Conservation (phyloP, 306 rosid genomes). For the Ormosia semicastrata region DNA sequence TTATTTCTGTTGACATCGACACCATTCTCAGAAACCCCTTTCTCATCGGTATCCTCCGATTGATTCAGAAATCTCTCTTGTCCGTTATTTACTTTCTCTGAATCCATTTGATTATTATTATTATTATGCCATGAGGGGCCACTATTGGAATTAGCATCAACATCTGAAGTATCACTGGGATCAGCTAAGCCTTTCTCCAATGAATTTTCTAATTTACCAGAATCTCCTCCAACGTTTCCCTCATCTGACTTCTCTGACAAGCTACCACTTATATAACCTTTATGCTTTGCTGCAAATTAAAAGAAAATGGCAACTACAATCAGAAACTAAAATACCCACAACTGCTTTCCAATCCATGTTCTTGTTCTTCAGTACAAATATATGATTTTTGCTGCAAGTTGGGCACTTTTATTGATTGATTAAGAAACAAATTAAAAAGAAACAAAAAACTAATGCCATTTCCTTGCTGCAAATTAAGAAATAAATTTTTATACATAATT, state of each 20-base stretch:
- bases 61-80: slow-evolving; percentile 28
- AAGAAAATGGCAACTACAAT: slow-evolving; percentile 15
- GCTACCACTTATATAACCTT: slow-evolving; percentile 60
- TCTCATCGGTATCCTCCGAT: slow-evolving; percentile 31
- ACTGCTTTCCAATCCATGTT: neutral
- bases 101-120: slow-evolving; percentile 24
- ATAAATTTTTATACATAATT: neutral
- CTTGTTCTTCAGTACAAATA: neutral
- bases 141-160: slow-evolving; percentile 42
- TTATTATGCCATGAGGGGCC: slow-evolving; percentile 38
- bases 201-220: slow-evolving; percentile 47
- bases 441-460: neutral
- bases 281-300: slow-evolving; percentile 65
- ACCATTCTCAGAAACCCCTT: slow-evolving; percentile 38
- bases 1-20: slow-evolving; percentile 21
- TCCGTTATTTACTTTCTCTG: slow-evolving; percentile 35
- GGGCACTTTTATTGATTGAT: neutral
- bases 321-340: slow-evolving; percentile 11
- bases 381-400: neutral
- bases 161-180: slow-evolving; percentile 47
- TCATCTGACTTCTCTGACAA: slow-evolving; percentile 64
- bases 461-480: too few relatives aligned
- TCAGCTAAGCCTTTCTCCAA: slow-evolving; percentile 49
- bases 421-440: neutral
- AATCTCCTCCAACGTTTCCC: slow-evolving; percentile 52